A percentile compares a stretch with the other conserved stretches of the same genome.
phyloP scores from a whole-genome alignment of 2,329 filamentous ascomycete species.

The Bertia moriformis region DNA sequence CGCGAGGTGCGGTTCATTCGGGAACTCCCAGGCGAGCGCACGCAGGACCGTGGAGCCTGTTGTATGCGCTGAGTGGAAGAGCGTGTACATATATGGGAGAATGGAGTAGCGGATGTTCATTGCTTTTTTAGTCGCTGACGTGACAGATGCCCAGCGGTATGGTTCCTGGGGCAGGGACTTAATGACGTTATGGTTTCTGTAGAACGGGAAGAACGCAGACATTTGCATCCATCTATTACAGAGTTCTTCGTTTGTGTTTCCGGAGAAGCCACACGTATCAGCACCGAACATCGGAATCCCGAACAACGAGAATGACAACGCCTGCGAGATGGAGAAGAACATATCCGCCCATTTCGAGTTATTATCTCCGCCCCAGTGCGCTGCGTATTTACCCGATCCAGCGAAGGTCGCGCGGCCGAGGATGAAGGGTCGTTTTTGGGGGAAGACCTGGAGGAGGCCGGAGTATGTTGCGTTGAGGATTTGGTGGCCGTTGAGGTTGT shows the following conservation, averaged over 20 bases:
- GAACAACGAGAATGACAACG: slow-evolving; percentile 59
- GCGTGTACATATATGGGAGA: slow-evolving; percentile 64
- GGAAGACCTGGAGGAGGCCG: slow-evolving; percentile 48
- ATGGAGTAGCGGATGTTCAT: slow-evolving; percentile 60
- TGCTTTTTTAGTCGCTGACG: slow-evolving; percentile 45
- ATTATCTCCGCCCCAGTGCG: slow-evolving; percentile 75
- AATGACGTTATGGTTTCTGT: slow-evolving; percentile 60
- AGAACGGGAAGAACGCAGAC: slow-evolving; percentile 64
- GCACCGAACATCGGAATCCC: slow-evolving; percentile 66
- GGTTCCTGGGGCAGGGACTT: slow-evolving; percentile 53
- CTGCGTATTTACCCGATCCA: slow-evolving; percentile 60
- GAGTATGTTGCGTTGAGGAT: slow-evolving; percentile 67
- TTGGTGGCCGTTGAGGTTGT: slow-evolving; percentile 65
- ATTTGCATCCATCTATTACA: slow-evolving; percentile 65
- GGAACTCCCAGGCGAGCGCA: slow-evolving; percentile 62
- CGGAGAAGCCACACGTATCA: slow-evolving; percentile 57
- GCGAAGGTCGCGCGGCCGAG: slow-evolving; percentile 72
- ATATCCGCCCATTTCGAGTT: slow-evolving; percentile 57
- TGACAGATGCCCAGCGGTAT: slow-evolving; percentile 54
- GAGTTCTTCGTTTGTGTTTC: slow-evolving; percentile 53
- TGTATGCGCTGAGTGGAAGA: slow-evolving; percentile 51
- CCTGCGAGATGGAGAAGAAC: slow-evolving; percentile 65
- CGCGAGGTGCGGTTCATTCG: slow-evolving; percentile 53
- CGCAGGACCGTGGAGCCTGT: slow-evolving; percentile 59
- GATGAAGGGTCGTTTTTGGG: slow-evolving; percentile 64